phyloP scores from a whole-genome alignment of 164 flowering plant genomes.

The Protea cynaroides region DNA sequence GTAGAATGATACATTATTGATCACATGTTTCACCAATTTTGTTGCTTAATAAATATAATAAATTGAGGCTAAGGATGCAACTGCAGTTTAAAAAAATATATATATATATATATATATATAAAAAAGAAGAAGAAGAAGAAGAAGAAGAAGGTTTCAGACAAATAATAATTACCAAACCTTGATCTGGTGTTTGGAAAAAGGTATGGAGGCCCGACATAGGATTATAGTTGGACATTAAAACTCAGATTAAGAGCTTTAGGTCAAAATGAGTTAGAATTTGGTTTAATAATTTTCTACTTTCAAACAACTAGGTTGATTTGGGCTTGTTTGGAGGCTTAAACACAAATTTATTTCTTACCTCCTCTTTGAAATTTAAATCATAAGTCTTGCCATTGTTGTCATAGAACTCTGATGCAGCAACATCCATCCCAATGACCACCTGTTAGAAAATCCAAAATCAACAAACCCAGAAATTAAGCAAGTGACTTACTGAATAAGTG shows the following conservation, averaged over 20 bases:
- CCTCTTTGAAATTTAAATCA: conserved; percentile 38
- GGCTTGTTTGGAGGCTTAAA: background rate
- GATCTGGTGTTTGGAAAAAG: no score
- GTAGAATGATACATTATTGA: background rate
- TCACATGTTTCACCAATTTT: background rate
- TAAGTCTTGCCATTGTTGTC: conserved; percentile 30
- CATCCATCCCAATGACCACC: conserved; percentile 43
- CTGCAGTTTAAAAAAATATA: no score
- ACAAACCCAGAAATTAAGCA: background rate
- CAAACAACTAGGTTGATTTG: background rate
- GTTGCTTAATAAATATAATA: no score
- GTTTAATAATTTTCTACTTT: background rate
- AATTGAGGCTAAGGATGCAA: no score
- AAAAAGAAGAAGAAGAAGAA: no score
- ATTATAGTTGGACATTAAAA: no score
- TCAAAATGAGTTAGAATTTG: no score
- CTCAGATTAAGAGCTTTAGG: no score
- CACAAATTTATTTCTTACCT: conserved; percentile 8
- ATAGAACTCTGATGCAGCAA: conserved; percentile 41
- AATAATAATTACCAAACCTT: no score
- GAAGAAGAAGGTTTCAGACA: no score
- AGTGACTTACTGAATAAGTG: background rate
- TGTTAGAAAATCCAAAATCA: conserved; percentile 5
- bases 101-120: no score
- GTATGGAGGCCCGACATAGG: no score